These are phyloP conservation scores for Phytopythium aichiense DNA, from an alignment of 352 stramenopile genomes.

Conservation along the genomic window DNA sequence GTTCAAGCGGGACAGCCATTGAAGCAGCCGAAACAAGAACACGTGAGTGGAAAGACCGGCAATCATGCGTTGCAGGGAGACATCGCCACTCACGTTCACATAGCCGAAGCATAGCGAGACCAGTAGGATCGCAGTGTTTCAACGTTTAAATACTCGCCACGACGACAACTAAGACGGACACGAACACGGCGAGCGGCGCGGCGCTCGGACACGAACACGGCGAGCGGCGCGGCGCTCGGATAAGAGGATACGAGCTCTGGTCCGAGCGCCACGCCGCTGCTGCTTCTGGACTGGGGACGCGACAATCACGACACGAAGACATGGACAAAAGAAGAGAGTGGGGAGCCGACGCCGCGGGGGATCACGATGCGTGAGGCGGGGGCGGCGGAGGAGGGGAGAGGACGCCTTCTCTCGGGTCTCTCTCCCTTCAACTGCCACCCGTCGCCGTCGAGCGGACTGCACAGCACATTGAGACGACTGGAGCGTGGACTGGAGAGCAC, in stretches of 20 bases:
- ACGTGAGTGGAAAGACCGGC: too few species aligned
- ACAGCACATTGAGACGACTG: slow-evolving; percentile 1
- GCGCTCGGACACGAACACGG: neutral
- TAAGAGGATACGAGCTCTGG: neutral
- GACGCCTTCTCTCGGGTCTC: slow-evolving; percentile 2
- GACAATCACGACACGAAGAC: slow-evolving; percentile 5
- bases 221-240: neutral
- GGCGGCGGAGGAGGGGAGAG: neutral
- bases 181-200: neutral
- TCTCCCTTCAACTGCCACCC: neutral
- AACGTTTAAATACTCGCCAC: too few species aligned
- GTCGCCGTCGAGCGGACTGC: neutral
- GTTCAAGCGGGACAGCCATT: too few species aligned
- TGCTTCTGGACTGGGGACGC: neutral
- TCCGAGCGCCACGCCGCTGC: neutral
- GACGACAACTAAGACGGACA: slow-evolving; percentile 3
- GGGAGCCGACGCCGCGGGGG: neutral
- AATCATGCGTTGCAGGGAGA: too few species aligned
- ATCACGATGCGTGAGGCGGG: neutral
- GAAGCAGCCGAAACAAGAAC: too few species aligned
- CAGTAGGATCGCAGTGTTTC: too few species aligned
- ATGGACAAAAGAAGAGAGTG: slow-evolving; percentile 6
- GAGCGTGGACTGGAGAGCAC: neutral
- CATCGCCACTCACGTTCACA: too few species aligned
- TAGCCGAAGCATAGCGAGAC: too few species aligned